Conservation (phyloP, 2,329 filamentous ascomycete species). For the Fusarium sterilihyphosum region DNA sequence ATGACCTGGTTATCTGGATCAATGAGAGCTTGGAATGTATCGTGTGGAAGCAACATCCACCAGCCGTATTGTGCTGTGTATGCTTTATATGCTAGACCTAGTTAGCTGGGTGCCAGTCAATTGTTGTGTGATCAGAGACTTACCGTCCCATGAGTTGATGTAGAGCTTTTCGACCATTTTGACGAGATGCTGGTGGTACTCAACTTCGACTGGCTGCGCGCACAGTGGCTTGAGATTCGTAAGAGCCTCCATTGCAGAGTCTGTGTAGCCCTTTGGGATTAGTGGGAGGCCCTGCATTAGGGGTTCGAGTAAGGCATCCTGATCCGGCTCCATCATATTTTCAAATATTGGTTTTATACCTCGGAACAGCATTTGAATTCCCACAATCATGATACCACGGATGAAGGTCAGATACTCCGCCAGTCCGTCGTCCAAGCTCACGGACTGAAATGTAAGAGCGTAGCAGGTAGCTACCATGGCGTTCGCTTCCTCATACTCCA, state of each 20-base stretch:
- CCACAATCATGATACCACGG: conserved; percentile 65
- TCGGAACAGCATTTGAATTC: conserved; percentile 62
- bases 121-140: conserved; percentile 18
- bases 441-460: conserved; percentile 68
- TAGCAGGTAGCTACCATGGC: conserved; percentile 69
- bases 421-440: conserved; percentile 66
- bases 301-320: conserved; percentile 55
- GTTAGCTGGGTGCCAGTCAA: not conserved
- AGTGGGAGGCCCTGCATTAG: conserved; percentile 58
- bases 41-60: conserved; percentile 68
- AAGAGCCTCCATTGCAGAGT: conserved; percentile 58
- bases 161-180: conserved; percentile 62
- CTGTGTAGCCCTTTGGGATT: conserved; percentile 56
- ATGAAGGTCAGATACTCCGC: conserved; percentile 70
- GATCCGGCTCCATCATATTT: conserved; percentile 55
- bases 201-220: conserved; percentile 53
- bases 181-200: conserved; percentile 57
- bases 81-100: conserved; percentile 57
- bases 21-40: conserved; percentile 61
- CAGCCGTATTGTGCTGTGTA: conserved; percentile 62
- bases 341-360: conserved; percentile 62
- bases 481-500: conserved; percentile 64
- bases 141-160: conserved; percentile 63
- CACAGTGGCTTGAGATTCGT: conserved; percentile 56
- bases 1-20: conserved; percentile 58